phyloP scores from a whole-genome alignment of 2,329 filamentous ascomycete genomes.

The Tolypocladium tundrense region DNA sequence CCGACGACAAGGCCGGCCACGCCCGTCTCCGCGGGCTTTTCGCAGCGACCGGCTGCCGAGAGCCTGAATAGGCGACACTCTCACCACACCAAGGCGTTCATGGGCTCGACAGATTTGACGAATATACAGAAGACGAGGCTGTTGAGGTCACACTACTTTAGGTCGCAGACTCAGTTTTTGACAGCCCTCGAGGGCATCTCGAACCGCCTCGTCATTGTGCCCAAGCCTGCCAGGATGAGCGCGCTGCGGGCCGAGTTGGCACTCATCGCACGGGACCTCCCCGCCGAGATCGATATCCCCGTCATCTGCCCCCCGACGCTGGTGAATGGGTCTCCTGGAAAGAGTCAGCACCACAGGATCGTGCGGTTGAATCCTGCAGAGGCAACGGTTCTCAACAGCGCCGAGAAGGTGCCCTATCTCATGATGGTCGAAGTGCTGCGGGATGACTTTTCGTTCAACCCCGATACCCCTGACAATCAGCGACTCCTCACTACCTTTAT shows the following conservation, averaged over 20 bases:
- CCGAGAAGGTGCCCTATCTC: slow-evolving; percentile 75
- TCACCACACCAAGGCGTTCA: slow-evolving; percentile 45
- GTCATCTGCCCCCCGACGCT: slow-evolving; percentile 69
- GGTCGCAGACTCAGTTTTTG: slow-evolving; percentile 70
- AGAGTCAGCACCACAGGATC: slow-evolving; percentile 71
- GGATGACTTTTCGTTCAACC: slow-evolving; percentile 77
- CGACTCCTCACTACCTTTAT: slow-evolving; percentile 49
- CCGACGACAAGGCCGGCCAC: slow-evolving; percentile 43
- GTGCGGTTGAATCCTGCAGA: slow-evolving; percentile 76
- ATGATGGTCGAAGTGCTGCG: slow-evolving; percentile 75
- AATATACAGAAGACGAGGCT: slow-evolving; percentile 58
- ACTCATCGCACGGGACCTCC: slow-evolving; percentile 69
- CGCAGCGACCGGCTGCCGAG: slow-evolving; percentile 31
- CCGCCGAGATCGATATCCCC: slow-evolving; percentile 75
- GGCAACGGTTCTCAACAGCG: slow-evolving; percentile 76
- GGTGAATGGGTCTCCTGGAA: slow-evolving; percentile 61
- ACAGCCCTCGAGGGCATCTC: slow-evolving; percentile 76
- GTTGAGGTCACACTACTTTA: slow-evolving; percentile 72
- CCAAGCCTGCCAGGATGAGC: slow-evolving; percentile 71
- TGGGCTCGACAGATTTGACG: slow-evolving; percentile 53
- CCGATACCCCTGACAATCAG: slow-evolving; percentile 62
- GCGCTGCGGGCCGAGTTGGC: slow-evolving; percentile 72
- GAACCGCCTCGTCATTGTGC: slow-evolving; percentile 71
- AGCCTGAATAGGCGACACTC: slow-evolving; percentile 48
- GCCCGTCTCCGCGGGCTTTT: slow-evolving; percentile 44